These are phyloP conservation scores for Taiozyma sp. DNA, from an alignment of 1,139 yeast genomes.

Conservation along the genomic window DNA sequence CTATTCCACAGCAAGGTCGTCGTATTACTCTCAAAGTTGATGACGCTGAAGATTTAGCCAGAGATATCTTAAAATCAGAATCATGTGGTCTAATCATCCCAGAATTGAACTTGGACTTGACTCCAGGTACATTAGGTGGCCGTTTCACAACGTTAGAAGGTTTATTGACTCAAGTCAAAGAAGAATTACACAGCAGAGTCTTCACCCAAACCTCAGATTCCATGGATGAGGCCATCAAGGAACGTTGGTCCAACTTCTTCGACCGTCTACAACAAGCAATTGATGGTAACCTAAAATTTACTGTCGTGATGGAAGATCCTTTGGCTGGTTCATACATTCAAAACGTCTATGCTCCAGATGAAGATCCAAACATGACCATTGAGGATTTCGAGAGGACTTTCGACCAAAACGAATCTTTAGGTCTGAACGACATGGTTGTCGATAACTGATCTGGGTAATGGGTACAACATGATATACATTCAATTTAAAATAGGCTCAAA, in stretches of 20 bases:
- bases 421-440: slow-evolving; percentile 73
- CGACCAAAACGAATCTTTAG: slow-evolving; percentile 88
- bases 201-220: slow-evolving; percentile 87
- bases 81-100: slow-evolving; percentile 85
- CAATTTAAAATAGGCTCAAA: no score
- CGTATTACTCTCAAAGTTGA: slow-evolving; percentile 69
- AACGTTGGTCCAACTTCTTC: slow-evolving; percentile 79
- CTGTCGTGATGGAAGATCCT: slow-evolving; percentile 89
- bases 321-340: slow-evolving; percentile 93
- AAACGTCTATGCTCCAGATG: slow-evolving; percentile 96
- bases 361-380: slow-evolving; percentile 89
- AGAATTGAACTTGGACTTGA: slow-evolving; percentile 83
- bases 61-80: slow-evolving; percentile 93
- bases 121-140: slow-evolving; percentile 97
- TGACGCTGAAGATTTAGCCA: slow-evolving; percentile 88
- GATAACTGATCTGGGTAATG: background rate
- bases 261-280: slow-evolving; percentile 73
- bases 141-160: slow-evolving; percentile 98
- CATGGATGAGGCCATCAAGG: slow-evolving; percentile 72
- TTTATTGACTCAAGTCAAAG: slow-evolving; percentile 78
- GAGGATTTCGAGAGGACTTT: slow-evolving; percentile 87
- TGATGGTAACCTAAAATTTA: slow-evolving; percentile 78
- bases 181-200: slow-evolving; percentile 82
- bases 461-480: no score
- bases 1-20: slow-evolving; percentile 81